Conservation (phyloP, 2,329 filamentous ascomycete genomes). For the Monosporascus sp. region DNA sequence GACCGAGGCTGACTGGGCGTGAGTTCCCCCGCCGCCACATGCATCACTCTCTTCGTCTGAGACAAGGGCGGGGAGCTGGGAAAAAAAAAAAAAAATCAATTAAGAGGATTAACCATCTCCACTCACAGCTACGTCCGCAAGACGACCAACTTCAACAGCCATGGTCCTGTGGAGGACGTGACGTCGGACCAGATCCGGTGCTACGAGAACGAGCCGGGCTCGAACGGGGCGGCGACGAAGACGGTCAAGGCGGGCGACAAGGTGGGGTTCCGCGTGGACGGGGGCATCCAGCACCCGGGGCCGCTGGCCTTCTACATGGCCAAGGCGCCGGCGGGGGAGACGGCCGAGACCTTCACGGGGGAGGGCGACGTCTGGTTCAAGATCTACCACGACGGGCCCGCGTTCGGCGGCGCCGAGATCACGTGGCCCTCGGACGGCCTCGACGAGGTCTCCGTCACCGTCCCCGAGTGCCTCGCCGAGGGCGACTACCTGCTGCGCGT, state of each 20-base stretch:
- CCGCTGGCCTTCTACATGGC: slow-evolving; percentile 27
- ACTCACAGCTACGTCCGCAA: slow-evolving; percentile 21
- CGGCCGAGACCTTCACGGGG: slow-evolving; percentile 21
- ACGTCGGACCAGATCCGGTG: slow-evolving; percentile 29
- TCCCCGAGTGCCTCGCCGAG: slow-evolving; percentile 25
- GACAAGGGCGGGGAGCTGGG: neutral
- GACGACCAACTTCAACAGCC: slow-evolving; percentile 33
- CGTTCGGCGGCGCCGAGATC: slow-evolving; percentile 11
- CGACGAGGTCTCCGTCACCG: slow-evolving; percentile 19
- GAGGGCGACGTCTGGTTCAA: slow-evolving; percentile 27
- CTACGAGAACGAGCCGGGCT: slow-evolving; percentile 25
- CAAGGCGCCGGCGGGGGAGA: slow-evolving; percentile 19
- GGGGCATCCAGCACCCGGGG: slow-evolving; percentile 24
- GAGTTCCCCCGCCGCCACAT: neutral
- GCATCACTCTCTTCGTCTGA: too few relatives aligned
- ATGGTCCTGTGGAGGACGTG: slow-evolving; percentile 30
- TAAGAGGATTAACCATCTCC: neutral
- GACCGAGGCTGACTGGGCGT: slow-evolving; percentile 27
- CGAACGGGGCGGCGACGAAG: slow-evolving; percentile 25
- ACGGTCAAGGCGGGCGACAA: slow-evolving; percentile 30
- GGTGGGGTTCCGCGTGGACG: slow-evolving; percentile 30
- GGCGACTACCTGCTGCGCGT: slow-evolving; percentile 31
- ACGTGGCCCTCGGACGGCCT: slow-evolving; percentile 15
- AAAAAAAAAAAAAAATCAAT: neutral
- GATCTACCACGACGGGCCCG: slow-evolving; percentile 24